Percentiles rank a stretch among this genome's conserved stretches.
Evolutionary conservation across 1,284 basidiomycete genomes (phyloP).

Genomic region (Tilletia horrida): DNA sequence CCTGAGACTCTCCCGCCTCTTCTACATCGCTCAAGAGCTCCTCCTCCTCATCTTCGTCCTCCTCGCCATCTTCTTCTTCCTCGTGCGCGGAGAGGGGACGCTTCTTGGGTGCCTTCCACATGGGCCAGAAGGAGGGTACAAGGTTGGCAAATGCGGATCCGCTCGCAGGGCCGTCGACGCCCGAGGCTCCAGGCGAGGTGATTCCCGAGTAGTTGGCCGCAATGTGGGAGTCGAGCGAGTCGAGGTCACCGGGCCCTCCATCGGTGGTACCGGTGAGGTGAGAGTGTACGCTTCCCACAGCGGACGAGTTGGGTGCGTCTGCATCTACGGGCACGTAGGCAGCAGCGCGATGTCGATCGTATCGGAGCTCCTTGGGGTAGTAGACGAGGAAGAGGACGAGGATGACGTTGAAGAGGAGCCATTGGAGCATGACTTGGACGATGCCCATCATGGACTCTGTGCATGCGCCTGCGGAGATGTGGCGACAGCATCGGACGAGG

Average conservation of each 20-base stretch:
- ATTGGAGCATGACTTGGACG: slow-evolving; percentile 77
- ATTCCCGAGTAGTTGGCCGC: slow-evolving; percentile 39
- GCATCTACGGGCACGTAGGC: slow-evolving; percentile 22
- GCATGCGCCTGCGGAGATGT: slow-evolving; percentile 66
- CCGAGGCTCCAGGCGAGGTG: slow-evolving; percentile 16
- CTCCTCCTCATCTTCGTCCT: slow-evolving; percentile 15
- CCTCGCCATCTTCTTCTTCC: slow-evolving; percentile 10
- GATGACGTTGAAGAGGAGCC: slow-evolving; percentile 78
- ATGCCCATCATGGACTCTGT: slow-evolving; percentile 79
- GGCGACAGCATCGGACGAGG: slow-evolving; percentile 73
- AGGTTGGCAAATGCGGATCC: slow-evolving; percentile 45
- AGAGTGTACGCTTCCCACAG: background rate
- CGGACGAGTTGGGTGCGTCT: slow-evolving; percentile 22
- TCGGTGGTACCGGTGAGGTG: slow-evolving; percentile 19
- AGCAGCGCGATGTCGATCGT: slow-evolving; percentile 51
- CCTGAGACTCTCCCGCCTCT: background rate
- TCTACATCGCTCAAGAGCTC: slow-evolving; percentile 14
- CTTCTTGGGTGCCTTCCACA: slow-evolving; percentile 45
- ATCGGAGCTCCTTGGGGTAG: slow-evolving; percentile 80
- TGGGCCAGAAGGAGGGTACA: slow-evolving; percentile 47
- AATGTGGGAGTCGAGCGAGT: slow-evolving; percentile 50
- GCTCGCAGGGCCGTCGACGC: slow-evolving; percentile 28
- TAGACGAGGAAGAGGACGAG: slow-evolving; percentile 86
- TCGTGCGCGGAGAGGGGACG: slow-evolving; percentile 8
- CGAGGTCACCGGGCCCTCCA: slow-evolving; percentile 42